Conservation (phyloP, 2,329 filamentous ascomycete species). For the Aspergillus terreus region DNA sequence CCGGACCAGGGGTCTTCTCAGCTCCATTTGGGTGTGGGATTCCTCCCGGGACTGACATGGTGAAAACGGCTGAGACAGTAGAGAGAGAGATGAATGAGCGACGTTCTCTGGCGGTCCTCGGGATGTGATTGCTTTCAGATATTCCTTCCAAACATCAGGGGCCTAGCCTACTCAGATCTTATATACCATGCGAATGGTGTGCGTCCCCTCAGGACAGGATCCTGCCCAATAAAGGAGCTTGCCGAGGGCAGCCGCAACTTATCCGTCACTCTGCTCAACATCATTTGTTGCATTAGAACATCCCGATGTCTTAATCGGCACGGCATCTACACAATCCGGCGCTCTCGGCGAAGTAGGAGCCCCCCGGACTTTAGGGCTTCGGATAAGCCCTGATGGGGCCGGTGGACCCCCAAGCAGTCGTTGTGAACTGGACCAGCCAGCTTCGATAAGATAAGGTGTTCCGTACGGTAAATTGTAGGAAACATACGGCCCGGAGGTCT, state of each 20-base stretch:
- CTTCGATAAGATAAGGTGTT: not conserved
- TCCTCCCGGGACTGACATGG: not conserved
- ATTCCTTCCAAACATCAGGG: too few relatives aligned
- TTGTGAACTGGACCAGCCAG: not conserved
- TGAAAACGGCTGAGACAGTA: not conserved
- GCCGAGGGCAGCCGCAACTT: too few relatives aligned
- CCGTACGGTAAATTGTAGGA: not conserved
- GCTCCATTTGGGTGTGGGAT: not conserved
- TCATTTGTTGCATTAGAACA: too few relatives aligned
- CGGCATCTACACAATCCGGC: too few relatives aligned
- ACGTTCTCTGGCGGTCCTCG: not conserved
- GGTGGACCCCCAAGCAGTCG: not conserved
- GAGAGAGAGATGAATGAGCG: not conserved
- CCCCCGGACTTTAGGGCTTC: not conserved
- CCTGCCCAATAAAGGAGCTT: too few relatives aligned
- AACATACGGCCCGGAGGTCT: not conserved
- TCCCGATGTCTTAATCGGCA: too few relatives aligned
- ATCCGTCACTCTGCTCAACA: too few relatives aligned
- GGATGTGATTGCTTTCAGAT: not conserved
- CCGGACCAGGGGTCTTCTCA: not conserved
- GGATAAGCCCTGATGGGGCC: not conserved
- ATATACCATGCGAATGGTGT: too few relatives aligned
- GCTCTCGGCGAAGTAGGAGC: too few relatives aligned
- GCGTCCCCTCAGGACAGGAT: too few relatives aligned
- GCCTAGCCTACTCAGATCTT: too few relatives aligned